Evolutionary conservation across 768 basidiomycete genomes (phyloP).

Genomic region (Cystofilobasidium ferigula): DNA sequence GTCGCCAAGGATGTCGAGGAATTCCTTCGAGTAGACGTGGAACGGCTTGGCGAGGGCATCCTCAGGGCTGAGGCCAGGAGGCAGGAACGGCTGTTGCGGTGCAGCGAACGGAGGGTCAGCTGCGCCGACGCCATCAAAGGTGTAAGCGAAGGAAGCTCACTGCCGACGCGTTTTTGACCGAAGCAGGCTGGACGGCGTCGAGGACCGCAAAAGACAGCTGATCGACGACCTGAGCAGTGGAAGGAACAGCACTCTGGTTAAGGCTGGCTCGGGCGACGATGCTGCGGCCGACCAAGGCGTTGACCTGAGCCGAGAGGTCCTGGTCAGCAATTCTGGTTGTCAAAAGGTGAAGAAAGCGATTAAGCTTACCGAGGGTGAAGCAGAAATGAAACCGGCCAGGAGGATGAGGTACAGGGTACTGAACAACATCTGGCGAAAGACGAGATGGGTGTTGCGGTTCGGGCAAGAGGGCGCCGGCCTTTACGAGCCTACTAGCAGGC

Average conservation of each 20-base stretch:
- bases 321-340: too few relatives aligned
- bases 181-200: background rate
- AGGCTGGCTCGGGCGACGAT: background rate
- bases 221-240: background rate
- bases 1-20: slow-evolving; percentile 51
- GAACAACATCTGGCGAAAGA: background rate
- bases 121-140: background rate
- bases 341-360: too few relatives aligned
- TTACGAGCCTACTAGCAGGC: too few relatives aligned
- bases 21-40: slow-evolving; percentile 48
- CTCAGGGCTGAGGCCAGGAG: slow-evolving; percentile 49
- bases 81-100: slow-evolving; percentile 42
- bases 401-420: background rate
- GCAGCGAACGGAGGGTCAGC: background rate
- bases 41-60: slow-evolving; percentile 43
- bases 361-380: background rate
- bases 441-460: background rate
- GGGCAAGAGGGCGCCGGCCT: too few relatives aligned
- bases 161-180: slow-evolving; percentile 3
- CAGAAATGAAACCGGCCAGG: background rate
- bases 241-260: background rate
- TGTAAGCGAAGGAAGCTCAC: background rate
- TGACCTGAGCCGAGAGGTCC: background rate
- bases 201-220: background rate
- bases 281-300: background rate